These are phyloP conservation scores for Penicillium desertorum DNA, from an alignment of 495 filamentous ascomycete species.

Conservation along the genomic window DNA sequence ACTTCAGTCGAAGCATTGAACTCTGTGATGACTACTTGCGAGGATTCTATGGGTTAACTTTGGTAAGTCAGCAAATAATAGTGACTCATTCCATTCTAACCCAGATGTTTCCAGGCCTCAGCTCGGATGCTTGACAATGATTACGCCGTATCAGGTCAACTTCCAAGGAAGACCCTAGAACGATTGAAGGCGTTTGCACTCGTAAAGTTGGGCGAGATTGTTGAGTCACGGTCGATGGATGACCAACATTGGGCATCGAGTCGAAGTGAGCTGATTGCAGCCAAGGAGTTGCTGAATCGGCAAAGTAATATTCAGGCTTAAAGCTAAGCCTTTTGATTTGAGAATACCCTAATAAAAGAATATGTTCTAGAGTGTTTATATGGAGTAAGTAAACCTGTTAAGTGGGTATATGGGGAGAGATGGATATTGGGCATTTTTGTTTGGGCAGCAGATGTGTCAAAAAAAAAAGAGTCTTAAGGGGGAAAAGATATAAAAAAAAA, in stretches of 20 bases:
- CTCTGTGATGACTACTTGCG: constrained; percentile 90
- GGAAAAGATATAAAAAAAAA: not conserved
- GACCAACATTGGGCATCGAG: constrained; percentile 67
- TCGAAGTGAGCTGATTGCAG: constrained; percentile 72
- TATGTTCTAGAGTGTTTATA: not conserved
- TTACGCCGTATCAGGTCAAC: constrained; percentile 18
- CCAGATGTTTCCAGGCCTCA: constrained; percentile 14
- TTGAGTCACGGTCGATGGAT: constrained; percentile 57
- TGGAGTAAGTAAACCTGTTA: too few species aligned
- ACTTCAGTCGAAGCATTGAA: constrained; percentile 88
- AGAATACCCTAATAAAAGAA: constrained; percentile 5
- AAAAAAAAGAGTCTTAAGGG: not conserved
- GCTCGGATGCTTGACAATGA: constrained; percentile 24
- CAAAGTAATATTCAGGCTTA: constrained; percentile 1
- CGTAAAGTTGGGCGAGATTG: constrained; percentile 71
- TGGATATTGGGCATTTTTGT: constrained; percentile 24
- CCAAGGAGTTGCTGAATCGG: constrained; percentile 65
- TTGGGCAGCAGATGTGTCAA: constrained; percentile 23
- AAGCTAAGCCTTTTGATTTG: not conserved
- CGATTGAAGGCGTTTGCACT: constrained; percentile 72
- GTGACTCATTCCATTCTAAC: not conserved
- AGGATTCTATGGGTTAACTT: constrained; percentile 85
- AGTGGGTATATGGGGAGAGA: too few species aligned
- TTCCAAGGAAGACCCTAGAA: constrained; percentile 54
- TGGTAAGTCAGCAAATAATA: constrained; percentile 52